A percentile compares a stretch with the other conserved stretches of the same genome.
These are phyloP conservation scores for Cladophialophora yegresii DNA, from an alignment of 2,329 filamentous ascomycete genomes.

Conservation along the genomic window DNA sequence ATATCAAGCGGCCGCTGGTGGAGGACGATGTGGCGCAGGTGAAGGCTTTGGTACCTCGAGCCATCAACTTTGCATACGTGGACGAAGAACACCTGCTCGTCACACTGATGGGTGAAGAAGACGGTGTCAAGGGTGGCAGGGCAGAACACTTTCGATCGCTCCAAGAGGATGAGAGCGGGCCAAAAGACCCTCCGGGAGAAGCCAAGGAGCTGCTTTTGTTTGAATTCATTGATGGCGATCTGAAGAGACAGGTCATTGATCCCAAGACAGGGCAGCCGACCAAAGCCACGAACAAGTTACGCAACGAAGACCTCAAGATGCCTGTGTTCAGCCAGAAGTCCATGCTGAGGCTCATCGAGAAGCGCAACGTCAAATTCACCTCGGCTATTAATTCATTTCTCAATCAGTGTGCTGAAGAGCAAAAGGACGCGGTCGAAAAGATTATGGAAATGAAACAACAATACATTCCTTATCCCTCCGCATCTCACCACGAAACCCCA, in stretches of 20 bases:
- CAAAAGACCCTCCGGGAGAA: constrained; percentile 42
- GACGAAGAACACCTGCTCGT: constrained; percentile 81
- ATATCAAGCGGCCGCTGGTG: constrained; percentile 69
- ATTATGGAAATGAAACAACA: constrained; percentile 61
- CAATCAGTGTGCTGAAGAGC: constrained; percentile 66
- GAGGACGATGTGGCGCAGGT: constrained; percentile 82
- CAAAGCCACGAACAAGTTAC: constrained; percentile 66
- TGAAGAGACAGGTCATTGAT: constrained; percentile 75
- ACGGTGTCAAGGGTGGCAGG: constrained; percentile 62
- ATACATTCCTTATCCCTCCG: constrained; percentile 64
- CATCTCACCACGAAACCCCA: constrained; percentile 45
- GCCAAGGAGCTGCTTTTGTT: constrained; percentile 75
- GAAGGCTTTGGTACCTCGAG: constrained; percentile 72
- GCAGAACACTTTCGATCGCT: constrained; percentile 54
- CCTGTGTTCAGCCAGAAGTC: constrained; percentile 91
- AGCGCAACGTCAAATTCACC: constrained; percentile 79
- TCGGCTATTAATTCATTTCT: constrained; percentile 77
- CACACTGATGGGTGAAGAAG: constrained; percentile 71
- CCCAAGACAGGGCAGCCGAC: constrained; percentile 72
- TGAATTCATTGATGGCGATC: constrained; percentile 87
- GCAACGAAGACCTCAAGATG: constrained; percentile 82
- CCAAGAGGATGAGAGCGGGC: constrained; percentile 41
- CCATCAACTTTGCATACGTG: constrained; percentile 82
- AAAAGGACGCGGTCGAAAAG: constrained; percentile 66
- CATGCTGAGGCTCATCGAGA: constrained; percentile 85